phyloP scores from a whole-genome alignment of 139 green algal genomes.

The Chlamydomonas incerta region DNA sequence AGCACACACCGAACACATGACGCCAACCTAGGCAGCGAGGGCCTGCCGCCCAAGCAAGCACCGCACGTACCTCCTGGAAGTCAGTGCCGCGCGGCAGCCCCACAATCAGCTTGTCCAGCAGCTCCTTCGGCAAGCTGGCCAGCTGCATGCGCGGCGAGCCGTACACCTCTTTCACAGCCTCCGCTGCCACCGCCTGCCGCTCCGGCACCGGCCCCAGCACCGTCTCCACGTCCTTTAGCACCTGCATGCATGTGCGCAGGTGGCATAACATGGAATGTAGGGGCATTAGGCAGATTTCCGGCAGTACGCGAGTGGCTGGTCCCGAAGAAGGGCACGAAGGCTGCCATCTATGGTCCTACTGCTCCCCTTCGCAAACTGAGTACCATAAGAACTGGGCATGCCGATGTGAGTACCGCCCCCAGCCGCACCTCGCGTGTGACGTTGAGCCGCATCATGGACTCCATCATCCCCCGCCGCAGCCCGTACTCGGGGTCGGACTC shows the following conservation, averaged over 20 bases:
- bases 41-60: too few species aligned
- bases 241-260: too few species aligned
- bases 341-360: neutral
- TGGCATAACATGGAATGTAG: neutral
- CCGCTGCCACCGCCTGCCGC: conserved; percentile 9
- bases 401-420: too few species aligned
- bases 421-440: conserved; percentile 52
- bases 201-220: conserved; percentile 51
- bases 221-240: conserved; percentile 49
- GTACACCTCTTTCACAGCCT: conserved; percentile 54
- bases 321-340: too few species aligned
- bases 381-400: too few species aligned
- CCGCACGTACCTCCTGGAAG: conserved; percentile 46
- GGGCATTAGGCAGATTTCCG: too few species aligned
- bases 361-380: too few species aligned
- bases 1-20: too few species aligned
- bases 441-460: conserved; percentile 51
- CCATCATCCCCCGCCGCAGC: conserved; percentile 48
- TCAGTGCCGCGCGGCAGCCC: conserved; percentile 14
- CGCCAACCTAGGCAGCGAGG: too few species aligned
- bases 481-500: conserved; percentile 22
- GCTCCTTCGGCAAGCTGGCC: conserved; percentile 50
- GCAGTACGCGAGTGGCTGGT: too few species aligned
- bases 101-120: conserved; percentile 52
- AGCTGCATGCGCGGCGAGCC: conserved; percentile 59